Percentiles rank a stretch among this genome's conserved stretches.
Evolutionary conservation across 139 green algal genomes (phyloP).

Genomic region (Chlorella ohadii): DNA sequence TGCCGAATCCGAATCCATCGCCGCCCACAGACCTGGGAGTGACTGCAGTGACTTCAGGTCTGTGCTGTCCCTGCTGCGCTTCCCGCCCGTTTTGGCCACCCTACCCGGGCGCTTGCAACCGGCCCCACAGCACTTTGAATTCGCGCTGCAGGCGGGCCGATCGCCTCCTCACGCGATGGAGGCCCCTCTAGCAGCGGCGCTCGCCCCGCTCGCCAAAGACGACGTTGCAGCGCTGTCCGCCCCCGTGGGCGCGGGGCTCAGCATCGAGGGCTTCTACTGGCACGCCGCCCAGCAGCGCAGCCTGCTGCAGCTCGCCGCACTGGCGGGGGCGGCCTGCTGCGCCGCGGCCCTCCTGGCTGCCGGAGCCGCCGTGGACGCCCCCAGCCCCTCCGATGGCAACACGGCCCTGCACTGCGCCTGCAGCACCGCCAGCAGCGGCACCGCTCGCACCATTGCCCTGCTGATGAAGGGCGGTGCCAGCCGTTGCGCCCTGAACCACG

Average conservation of each 20-base stretch:
- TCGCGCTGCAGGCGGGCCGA: too few relatives aligned
- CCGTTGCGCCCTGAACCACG: not conserved
- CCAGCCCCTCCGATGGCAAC: constrained; percentile 1
- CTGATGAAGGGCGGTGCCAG: constrained; percentile 14
- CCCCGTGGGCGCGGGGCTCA: not conserved
- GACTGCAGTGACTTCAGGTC: too few relatives aligned
- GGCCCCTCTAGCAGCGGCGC: too few relatives aligned
- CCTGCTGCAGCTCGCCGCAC: constrained; percentile 16
- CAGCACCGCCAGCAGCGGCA: constrained; percentile 12
- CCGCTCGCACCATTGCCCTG: constrained; percentile 7
- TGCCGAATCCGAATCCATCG: too few relatives aligned
- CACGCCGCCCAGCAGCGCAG: not conserved
- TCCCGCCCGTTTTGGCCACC: too few relatives aligned
- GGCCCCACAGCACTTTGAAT: too few relatives aligned
- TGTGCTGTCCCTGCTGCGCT: too few relatives aligned
- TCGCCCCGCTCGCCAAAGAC: too few relatives aligned
- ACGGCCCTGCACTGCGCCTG: constrained; percentile 33
- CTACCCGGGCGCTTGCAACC: too few relatives aligned
- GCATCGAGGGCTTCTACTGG: not conserved
- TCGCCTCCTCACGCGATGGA: too few relatives aligned
- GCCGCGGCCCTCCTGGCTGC: not conserved
- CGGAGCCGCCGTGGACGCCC: not conserved
- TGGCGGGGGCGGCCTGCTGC: not conserved
- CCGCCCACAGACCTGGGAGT: too few relatives aligned
- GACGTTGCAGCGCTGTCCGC: too few relatives aligned